phyloP scores from a whole-genome alignment of 345 rosid genomes.

The Cardamine resedifolia region DNA sequence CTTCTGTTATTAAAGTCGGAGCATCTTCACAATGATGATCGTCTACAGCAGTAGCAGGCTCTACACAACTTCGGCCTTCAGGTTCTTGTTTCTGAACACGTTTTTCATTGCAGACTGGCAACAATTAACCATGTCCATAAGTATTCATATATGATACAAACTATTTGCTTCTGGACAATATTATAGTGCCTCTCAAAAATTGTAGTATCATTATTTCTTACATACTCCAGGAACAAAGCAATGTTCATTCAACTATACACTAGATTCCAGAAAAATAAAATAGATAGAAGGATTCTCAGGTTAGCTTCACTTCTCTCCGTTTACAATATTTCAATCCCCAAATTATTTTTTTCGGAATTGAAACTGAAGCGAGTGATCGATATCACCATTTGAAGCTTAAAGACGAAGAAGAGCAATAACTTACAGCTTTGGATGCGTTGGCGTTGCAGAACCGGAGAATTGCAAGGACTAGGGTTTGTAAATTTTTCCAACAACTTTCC shows the following conservation, averaged over 20 bases:
- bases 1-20: constrained; percentile 28
- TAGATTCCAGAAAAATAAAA: neutral
- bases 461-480: constrained; percentile 58
- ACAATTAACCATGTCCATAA: constrained; percentile 21
- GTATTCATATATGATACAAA: constrained; percentile 9
- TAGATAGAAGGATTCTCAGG: neutral
- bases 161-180: neutral
- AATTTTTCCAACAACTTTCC: constrained; percentile 50
- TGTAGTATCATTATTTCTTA: constrained; percentile 7
- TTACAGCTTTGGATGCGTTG: constrained; percentile 56
- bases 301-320: neutral
- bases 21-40: constrained; percentile 41
- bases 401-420: constrained; percentile 20
- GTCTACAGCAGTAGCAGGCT: constrained; percentile 43
- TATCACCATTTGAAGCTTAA: neutral
- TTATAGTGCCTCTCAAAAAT: neutral
- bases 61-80: constrained; percentile 38
- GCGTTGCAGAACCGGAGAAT: constrained; percentile 44
- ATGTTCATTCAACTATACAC: neutral
- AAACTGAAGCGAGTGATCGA: neutral
- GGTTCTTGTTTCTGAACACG: constrained; percentile 33
- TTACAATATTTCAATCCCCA: constrained; percentile 16
- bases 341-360: neutral
- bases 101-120: constrained; percentile 48
- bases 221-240: constrained; percentile 8